Conservation (phyloP, 2,329 filamentous ascomycete genomes). For the Penicillium sp. region DNA sequence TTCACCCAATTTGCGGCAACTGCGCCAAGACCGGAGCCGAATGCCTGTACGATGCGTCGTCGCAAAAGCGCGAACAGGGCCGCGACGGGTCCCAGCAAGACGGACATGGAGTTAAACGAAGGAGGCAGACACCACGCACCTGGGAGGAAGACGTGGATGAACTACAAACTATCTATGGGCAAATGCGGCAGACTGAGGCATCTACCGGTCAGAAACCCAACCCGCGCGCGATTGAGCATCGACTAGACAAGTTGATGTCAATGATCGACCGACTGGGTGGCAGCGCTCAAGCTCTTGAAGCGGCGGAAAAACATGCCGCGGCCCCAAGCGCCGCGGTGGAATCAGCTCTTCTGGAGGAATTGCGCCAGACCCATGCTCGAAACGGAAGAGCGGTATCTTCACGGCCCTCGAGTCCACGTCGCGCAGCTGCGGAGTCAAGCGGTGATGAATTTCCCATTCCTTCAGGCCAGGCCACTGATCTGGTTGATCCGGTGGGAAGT, state of each 20-base stretch:
- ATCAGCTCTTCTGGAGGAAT: conserved; percentile 15
- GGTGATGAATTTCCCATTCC: conserved; percentile 46
- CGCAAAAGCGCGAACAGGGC: conserved; percentile 24
- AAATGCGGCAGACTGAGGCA: conserved; percentile 26
- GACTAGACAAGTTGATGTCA: conserved; percentile 45
- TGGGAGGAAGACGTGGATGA: conserved; percentile 35
- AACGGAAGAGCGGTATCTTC: conserved; percentile 19
- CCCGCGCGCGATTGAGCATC: conserved; percentile 43
- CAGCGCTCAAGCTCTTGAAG: conserved; percentile 29
- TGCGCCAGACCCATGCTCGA: conserved; percentile 14
- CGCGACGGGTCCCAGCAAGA: conserved; percentile 13
- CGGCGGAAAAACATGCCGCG: conserved; percentile 21
- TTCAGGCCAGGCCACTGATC: conserved; percentile 41
- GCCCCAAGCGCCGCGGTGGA: conserved; percentile 19
- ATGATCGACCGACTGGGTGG: conserved; percentile 47
- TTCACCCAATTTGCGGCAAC: conserved; percentile 48
- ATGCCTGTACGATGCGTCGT: conserved; percentile 43
- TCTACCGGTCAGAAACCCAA: conserved; percentile 26
- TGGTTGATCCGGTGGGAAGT: conserved; percentile 44
- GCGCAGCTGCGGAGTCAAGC: conserved; percentile 31
- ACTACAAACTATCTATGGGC: conserved; percentile 32
- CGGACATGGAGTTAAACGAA: conserved; percentile 36
- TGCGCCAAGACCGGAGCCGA: conserved; percentile 45
- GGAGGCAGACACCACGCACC: conserved; percentile 30
- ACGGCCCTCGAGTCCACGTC: conserved; percentile 34